Percentiles rank a stretch among this genome's conserved stretches.
Evolutionary conservation across 2,329 filamentous ascomycete genomes (phyloP).

Genomic region (Exserohilum rostratum): DNA sequence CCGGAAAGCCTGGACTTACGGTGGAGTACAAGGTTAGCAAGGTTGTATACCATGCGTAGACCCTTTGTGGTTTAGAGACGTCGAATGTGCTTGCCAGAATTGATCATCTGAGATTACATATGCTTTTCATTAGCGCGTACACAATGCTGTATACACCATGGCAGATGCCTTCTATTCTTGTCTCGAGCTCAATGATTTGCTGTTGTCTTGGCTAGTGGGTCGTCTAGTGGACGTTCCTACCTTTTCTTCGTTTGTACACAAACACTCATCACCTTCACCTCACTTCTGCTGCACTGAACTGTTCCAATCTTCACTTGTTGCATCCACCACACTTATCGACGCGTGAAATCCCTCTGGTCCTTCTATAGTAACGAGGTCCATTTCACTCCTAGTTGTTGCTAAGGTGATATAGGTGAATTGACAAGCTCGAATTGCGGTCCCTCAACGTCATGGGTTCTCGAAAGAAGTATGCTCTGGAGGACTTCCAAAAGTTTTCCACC

Average conservation of each 20-base stretch:
- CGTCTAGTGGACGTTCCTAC: background rate
- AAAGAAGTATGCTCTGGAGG: background rate
- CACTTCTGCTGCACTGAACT: background rate
- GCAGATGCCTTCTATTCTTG: background rate
- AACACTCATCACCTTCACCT: background rate
- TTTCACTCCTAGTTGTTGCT: too few species aligned
- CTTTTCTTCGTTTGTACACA: background rate
- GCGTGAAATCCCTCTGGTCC: background rate
- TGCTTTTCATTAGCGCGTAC: background rate
- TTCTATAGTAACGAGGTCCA: background rate
- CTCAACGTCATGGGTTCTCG: background rate
- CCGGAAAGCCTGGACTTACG: conserved; percentile 23
- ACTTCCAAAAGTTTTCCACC: background rate
- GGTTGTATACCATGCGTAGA: conserved; percentile 23
- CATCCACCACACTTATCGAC: background rate
- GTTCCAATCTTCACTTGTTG: background rate
- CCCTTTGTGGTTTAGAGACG: background rate
- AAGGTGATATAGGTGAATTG: too few species aligned
- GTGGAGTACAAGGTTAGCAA: conserved; percentile 44
- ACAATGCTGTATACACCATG: background rate
- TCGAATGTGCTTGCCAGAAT: background rate
- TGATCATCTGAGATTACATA: background rate
- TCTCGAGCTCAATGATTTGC: background rate
- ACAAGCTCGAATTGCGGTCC: too few species aligned
- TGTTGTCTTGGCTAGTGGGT: background rate